Percentiles rank a stretch among this genome's conserved stretches.
Evolutionary conservation across 495 filamentous ascomycete genomes (phyloP).

Genomic region (Acidiella bohemica): DNA sequence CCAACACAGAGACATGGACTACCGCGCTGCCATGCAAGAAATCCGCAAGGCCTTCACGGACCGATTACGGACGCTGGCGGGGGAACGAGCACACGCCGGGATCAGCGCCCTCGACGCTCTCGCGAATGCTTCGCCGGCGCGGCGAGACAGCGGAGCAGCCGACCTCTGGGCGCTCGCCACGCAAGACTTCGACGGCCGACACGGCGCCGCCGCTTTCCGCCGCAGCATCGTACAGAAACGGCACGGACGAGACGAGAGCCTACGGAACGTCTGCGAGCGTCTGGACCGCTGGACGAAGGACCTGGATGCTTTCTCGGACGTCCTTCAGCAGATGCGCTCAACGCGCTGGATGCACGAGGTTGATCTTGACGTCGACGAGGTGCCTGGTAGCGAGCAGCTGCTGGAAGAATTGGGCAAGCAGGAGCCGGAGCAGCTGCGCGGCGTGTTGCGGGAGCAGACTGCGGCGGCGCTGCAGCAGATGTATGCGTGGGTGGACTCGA

Average conservation of each 20-base stretch:
- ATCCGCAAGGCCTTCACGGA: constrained; percentile 18
- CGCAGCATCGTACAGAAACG: constrained; percentile 36
- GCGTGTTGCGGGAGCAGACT: constrained; percentile 45
- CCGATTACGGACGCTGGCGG: not conserved
- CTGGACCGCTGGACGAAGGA: constrained; percentile 57
- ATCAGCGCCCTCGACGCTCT: not conserved
- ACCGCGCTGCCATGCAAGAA: constrained; percentile 19
- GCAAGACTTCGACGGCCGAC: constrained; percentile 37
- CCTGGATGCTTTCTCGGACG: constrained; percentile 44
- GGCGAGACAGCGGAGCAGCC: not conserved
- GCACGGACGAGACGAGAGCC: constrained; percentile 52
- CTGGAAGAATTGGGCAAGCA: constrained; percentile 53
- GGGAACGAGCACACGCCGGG: not conserved
- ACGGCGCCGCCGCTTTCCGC: constrained; percentile 45
- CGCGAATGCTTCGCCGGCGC: not conserved
- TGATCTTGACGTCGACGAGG: constrained; percentile 59
- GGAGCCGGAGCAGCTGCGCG: constrained; percentile 53
- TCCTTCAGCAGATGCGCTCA: constrained; percentile 52
- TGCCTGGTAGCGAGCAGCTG: constrained; percentile 53
- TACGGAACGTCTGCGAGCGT: constrained; percentile 42
- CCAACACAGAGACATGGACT: constrained; percentile 18
- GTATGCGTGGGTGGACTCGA: constrained; percentile 46
- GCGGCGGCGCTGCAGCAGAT: constrained; percentile 45
- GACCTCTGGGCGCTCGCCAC: constrained; percentile 32
- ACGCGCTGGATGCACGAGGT: constrained; percentile 65